Percentiles rank a stretch among this genome's conserved stretches.
Conservation (phyloP, 805 yeast species). For the Lachancea dasiensis region DNA sequence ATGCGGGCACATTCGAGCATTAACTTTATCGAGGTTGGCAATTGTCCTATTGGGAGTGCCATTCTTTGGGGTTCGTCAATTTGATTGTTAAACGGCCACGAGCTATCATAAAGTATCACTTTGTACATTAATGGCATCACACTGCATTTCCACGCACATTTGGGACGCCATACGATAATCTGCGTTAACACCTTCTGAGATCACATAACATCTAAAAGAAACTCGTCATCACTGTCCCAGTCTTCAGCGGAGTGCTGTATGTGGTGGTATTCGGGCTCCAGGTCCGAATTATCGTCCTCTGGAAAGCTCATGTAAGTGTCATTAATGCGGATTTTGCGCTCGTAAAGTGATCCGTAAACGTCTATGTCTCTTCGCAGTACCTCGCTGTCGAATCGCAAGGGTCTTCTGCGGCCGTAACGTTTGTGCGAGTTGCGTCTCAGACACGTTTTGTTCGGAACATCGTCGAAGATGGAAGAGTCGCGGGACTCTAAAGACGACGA, state of each 20-base stretch:
- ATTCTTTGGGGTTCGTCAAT: too few relatives aligned
- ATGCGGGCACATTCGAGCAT: too few relatives aligned
- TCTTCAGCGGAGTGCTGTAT: not conserved
- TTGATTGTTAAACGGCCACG: not conserved
- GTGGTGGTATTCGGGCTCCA: conserved; percentile 5
- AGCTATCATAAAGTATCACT: too few relatives aligned
- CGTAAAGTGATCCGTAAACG: conserved; percentile 16
- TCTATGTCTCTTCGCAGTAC: conserved; percentile 27
- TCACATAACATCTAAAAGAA: conserved; percentile 1
- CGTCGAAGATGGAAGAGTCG: conserved; percentile 27
- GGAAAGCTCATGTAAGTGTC: conserved; percentile 12
- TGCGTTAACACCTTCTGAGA: too few relatives aligned
- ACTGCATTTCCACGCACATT: too few relatives aligned
- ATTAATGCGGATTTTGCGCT: conserved; percentile 20
- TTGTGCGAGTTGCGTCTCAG: not conserved
- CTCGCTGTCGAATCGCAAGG: conserved; percentile 20
- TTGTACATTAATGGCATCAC: too few relatives aligned
- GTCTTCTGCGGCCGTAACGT: conserved; percentile 2
- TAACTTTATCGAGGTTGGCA: too few relatives aligned
- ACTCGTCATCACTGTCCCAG: conserved; percentile 1
- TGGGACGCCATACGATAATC: too few relatives aligned
- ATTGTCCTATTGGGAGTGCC: too few relatives aligned
- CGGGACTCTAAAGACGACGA: conserved; percentile 23
- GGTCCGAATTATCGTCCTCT: conserved; percentile 3
- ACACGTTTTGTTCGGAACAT: conserved; percentile 6